Percentiles rank a stretch among this genome's conserved stretches.
Evolutionary conservation across 2,329 filamentous ascomycete genomes (phyloP).

Genomic region (Calonectria multiphialidica): DNA sequence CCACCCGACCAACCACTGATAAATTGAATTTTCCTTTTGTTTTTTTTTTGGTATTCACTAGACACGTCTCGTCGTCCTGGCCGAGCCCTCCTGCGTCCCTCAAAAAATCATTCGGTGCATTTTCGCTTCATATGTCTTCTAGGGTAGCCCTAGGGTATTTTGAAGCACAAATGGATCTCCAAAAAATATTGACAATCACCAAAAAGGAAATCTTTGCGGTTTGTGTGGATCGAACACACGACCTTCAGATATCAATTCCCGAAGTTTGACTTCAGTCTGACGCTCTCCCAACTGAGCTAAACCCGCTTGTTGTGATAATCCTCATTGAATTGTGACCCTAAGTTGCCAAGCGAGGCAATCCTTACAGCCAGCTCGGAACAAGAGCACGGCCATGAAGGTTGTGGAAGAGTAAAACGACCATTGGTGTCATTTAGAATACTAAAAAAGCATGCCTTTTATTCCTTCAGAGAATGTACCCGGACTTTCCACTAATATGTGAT

Average conservation of each 20-base stretch:
- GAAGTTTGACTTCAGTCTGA: background rate
- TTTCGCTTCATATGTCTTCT: background rate
- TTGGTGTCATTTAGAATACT: background rate
- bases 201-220: conserved; percentile 1
- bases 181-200: background rate
- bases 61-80: too few species aligned
- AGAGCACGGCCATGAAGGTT: background rate
- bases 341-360: background rate
- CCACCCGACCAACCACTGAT: too few species aligned
- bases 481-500: too few species aligned
- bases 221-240: conserved; percentile 8
- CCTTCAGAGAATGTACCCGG: too few species aligned
- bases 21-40: too few species aligned
- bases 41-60: too few species aligned
- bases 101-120: background rate
- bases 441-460: too few species aligned
- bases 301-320: background rate
- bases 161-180: background rate
- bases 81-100: too few species aligned
- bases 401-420: background rate
- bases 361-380: background rate
- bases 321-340: background rate
- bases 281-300: conserved; percentile 4
- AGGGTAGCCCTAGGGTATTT: background rate
- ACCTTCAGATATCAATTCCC: conserved; percentile 1